A percentile compares a stretch with the other conserved stretches of the same genome.
Evolutionary conservation across 1,284 basidiomycete genomes (phyloP).

Genomic region (Microbotryum saponariae): DNA sequence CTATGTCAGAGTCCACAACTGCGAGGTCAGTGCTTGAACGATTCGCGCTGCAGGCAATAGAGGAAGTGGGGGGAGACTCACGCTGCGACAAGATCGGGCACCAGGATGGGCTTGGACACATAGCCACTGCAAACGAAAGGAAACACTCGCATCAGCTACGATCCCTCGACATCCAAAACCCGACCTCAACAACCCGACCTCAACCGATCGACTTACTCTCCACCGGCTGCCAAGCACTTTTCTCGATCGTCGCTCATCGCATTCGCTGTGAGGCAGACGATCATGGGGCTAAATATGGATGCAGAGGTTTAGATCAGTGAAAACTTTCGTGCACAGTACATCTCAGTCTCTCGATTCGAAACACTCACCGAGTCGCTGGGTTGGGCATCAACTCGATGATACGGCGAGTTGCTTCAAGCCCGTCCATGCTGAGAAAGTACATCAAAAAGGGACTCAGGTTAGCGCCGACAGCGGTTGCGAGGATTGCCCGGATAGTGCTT

Average conservation of each 20-base stretch:
- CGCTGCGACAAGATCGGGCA: slow-evolving; percentile 21
- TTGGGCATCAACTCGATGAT: slow-evolving; percentile 22
- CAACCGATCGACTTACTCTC: slow-evolving; percentile 11
- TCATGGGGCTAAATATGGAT: slow-evolving; percentile 10
- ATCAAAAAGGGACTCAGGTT: too few relatives aligned
- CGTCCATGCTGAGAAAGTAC: slow-evolving; percentile 9
- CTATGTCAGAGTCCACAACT: too few relatives aligned
- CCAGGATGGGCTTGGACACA: slow-evolving; percentile 25
- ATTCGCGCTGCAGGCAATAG: too few relatives aligned
- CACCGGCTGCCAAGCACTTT: slow-evolving; percentile 21
- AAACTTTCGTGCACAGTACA: background rate
- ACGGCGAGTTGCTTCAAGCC: slow-evolving; percentile 16
- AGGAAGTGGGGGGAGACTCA: too few relatives aligned
- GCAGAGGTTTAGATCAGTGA: background rate
- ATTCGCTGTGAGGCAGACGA: slow-evolving; percentile 29
- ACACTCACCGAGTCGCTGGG: slow-evolving; percentile 3
- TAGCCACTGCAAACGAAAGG: slow-evolving; percentile 4
- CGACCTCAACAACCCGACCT: background rate
- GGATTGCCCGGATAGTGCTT: too few relatives aligned
- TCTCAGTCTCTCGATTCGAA: background rate
- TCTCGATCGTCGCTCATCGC: slow-evolving; percentile 25
- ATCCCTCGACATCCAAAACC: background rate
- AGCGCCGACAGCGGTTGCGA: too few relatives aligned
- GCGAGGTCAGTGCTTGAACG: too few relatives aligned
- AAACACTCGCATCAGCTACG: background rate